Base-by-base conservation (phyloP, 2,329 filamentous ascomycete species). In the Trichoderma sp. region DNA sequence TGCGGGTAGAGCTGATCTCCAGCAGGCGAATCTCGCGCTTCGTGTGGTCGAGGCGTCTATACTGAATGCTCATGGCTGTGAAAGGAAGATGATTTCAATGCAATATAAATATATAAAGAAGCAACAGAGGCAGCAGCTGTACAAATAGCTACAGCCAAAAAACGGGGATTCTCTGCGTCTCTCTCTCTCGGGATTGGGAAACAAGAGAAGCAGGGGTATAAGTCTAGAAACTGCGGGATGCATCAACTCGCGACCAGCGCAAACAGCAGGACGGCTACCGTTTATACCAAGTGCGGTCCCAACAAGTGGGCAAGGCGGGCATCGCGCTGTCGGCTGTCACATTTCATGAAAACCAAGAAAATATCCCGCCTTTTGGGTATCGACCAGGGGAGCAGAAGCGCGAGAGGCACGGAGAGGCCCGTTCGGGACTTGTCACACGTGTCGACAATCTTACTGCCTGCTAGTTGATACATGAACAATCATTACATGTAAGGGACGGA, bases 401-500 rank as follows among this genome's bases (percentile, higher is more conserved):
- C 63, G 37, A 58, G 37, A 58, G 63, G 29, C 63, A 58, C 33
- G 52, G 52, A 58, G 63, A 58, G 37, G 53, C 53, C 63, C 53
- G 63, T 47, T 53, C 63, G 53, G 63, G 52, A 66, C 53, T 57
- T 66, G 61, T 49, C 63, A 66, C 63, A 66, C 53, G 63, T 66
- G 63, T 58, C 63, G 63, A 66, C 63, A 66, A 66, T 66, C 63
- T 66, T 66, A 66, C 63, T 29, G 47, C 53, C 37, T 58, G 53
- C 29, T 53, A 40, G 52, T 66, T 56, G 19, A 11, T 21, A 49
- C 47, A 11, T 49, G 47, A 11, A 37, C 29, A 66, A 43, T 11
- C 40, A 49, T 5, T 35, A 35, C 11, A 49, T 49, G 63, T 43
- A 66, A 66, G 63, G 63, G 63, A 66, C 63, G 63, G 53, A 66